Evolutionary conservation across 371 early-diverging fungal species (phyloP).

Genomic region (Nematocida sp.): DNA sequence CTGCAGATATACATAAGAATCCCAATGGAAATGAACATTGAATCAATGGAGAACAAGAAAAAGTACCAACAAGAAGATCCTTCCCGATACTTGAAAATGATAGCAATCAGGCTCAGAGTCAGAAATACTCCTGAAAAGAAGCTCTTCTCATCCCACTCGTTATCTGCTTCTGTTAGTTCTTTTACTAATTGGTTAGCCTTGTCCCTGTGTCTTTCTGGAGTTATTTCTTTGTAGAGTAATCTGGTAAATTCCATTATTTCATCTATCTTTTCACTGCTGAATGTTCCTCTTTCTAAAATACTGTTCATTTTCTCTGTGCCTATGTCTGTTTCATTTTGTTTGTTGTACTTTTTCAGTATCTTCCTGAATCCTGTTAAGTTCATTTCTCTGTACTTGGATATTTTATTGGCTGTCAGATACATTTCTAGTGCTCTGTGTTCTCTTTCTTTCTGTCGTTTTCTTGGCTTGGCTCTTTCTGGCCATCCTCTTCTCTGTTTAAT

Average conservation of each 20-base stretch:
- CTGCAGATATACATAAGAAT: slow-evolving; percentile 55
- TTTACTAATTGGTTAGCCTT: slow-evolving; percentile 51
- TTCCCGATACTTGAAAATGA: neutral
- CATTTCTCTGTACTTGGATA: slow-evolving; percentile 58
- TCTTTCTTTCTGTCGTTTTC: slow-evolving; percentile 10
- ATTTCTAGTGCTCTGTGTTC: slow-evolving; percentile 60
- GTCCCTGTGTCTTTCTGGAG: slow-evolving; percentile 52
- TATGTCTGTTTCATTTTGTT: slow-evolving; percentile 26
- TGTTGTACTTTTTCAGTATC: slow-evolving; percentile 58
- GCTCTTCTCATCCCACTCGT: slow-evolving; percentile 36
- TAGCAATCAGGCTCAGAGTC: neutral
- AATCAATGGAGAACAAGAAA: slow-evolving; percentile 8
- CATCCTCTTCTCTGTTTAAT: neutral
- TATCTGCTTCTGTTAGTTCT: slow-evolving; percentile 34
- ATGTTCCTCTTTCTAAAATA: slow-evolving; percentile 34
- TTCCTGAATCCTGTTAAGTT: slow-evolving; percentile 59
- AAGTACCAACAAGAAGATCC: neutral
- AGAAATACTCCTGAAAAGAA: slow-evolving; percentile 26
- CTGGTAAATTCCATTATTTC: slow-evolving; percentile 46
- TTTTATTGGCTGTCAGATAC: slow-evolving; percentile 55
- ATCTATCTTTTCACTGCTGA: slow-evolving; percentile 46
- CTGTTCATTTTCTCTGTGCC: slow-evolving; percentile 16
- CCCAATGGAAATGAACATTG: slow-evolving; percentile 55
- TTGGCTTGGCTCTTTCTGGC: slow-evolving; percentile 11
- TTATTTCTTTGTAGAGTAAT: slow-evolving; percentile 53